Percentiles rank a stretch among this genome's conserved stretches.
Evolutionary conservation across 768 basidiomycete species (phyloP).

Genomic region (Xerocomellus dryophilus): DNA sequence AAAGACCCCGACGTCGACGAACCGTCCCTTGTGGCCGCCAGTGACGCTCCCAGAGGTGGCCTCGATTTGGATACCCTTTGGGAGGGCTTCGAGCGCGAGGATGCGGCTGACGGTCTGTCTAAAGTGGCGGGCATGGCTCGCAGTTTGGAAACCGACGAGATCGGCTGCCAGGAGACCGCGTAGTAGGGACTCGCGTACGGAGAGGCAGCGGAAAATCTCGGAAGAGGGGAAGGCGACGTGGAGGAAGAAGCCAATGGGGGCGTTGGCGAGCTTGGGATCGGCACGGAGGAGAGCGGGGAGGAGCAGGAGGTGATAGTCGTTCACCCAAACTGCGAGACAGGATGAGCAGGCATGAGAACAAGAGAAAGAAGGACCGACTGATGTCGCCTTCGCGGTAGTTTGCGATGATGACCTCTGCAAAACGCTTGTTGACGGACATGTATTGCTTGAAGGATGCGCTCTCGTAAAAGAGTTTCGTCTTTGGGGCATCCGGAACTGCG

Average conservation of each 20-base stretch:
- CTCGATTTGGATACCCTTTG: conserved; percentile 74
- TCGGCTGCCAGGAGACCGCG: conserved; percentile 89
- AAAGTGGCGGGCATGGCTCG: conserved; percentile 80
- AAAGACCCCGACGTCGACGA: conserved; percentile 86
- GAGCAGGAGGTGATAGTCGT: conserved; percentile 97
- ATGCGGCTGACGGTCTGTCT: conserved; percentile 82
- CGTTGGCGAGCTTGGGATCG: conserved; percentile 43
- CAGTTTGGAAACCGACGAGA: conserved; percentile 89
- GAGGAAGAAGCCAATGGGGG: conserved; percentile 80
- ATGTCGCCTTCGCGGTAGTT: conserved; percentile 88
- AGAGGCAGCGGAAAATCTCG: conserved; percentile 92
- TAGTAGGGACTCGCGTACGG: conserved; percentile 72
- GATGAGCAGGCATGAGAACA: conserved; percentile 1
- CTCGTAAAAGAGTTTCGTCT: conserved; percentile 79
- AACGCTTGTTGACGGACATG: conserved; percentile 84
- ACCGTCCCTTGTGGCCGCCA: conserved; percentile 41
- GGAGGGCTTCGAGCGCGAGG: conserved; percentile 74
- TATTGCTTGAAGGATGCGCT: conserved; percentile 82
- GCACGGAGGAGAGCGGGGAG: conserved; percentile 83
- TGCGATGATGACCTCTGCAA: conserved; percentile 79
- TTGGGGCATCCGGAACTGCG: conserved; percentile 83
- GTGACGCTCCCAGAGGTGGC: neutral
- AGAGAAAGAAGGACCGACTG: conserved; percentile 33
- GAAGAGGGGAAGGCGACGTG: conserved; percentile 96
- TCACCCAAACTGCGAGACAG: conserved; percentile 58